Evolutionary conservation across 2,329 filamentous ascomycete species (phyloP).

Genomic region (Penicillium sp.): DNA sequence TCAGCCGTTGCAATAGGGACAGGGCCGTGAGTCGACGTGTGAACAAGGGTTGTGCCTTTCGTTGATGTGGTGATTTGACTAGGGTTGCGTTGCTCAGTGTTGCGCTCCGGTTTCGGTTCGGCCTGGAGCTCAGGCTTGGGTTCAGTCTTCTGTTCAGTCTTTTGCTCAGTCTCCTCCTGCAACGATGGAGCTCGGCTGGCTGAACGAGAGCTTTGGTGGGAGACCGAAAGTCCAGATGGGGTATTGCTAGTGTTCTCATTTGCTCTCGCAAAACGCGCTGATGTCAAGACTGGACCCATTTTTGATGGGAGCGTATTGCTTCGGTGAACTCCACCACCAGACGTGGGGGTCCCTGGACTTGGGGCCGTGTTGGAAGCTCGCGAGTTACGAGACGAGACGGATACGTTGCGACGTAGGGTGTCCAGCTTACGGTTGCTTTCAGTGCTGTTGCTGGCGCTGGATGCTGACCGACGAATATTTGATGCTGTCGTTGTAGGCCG

Average conservation of each 20-base stretch:
- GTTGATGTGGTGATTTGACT: slow-evolving; percentile 14
- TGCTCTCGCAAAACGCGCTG: slow-evolving; percentile 67
- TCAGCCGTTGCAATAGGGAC: slow-evolving; percentile 27
- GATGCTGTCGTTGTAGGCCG: slow-evolving; percentile 44
- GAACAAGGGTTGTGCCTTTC: slow-evolving; percentile 29
- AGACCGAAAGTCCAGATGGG: slow-evolving; percentile 37
- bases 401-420: slow-evolving; percentile 82
- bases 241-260: slow-evolving; percentile 54
- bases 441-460: slow-evolving; percentile 84
- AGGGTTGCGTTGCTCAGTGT: slow-evolving; percentile 8
- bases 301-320: slow-evolving; percentile 96
- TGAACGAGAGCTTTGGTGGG: slow-evolving; percentile 36
- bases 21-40: slow-evolving; percentile 40
- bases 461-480: slow-evolving; percentile 72
- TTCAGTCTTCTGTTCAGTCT: slow-evolving; percentile 3
- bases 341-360: slow-evolving; percentile 66
- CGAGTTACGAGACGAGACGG: slow-evolving; percentile 87
- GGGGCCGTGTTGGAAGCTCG: slow-evolving; percentile 72
- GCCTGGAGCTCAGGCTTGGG: neutral
- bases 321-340: slow-evolving; percentile 64
- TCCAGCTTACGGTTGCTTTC: slow-evolving; percentile 82
- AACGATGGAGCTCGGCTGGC: slow-evolving; percentile 32
- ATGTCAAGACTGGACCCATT: slow-evolving; percentile 73
- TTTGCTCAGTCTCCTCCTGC: slow-evolving; percentile 21
- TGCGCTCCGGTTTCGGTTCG: neutral